These are phyloP conservation scores for Ormosia emarginata DNA, from an alignment of 306 rosid genomes.

Conservation along the genomic window DNA sequence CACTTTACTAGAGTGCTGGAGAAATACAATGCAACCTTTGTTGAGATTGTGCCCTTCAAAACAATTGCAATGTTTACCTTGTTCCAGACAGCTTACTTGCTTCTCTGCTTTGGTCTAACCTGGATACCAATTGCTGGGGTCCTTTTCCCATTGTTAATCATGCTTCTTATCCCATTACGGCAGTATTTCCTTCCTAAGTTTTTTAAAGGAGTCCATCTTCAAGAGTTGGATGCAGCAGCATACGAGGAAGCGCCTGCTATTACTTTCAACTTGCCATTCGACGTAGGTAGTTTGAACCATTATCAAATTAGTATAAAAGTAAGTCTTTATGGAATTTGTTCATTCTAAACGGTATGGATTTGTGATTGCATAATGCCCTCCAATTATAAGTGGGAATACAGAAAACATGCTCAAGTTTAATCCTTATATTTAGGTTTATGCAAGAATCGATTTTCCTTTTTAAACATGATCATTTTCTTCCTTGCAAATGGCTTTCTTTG, in stretches of 20 bases:
- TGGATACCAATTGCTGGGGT: constrained; percentile 98
- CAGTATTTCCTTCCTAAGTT: constrained; percentile 82
- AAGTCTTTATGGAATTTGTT: neutral
- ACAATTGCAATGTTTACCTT: constrained; percentile 70
- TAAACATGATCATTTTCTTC: neutral
- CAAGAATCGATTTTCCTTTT: neutral
- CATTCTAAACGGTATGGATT: neutral
- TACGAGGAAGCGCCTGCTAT: constrained; percentile 85
- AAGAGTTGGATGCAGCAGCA: constrained; percentile 87
- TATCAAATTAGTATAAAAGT: neutral
- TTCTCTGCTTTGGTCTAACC: constrained; percentile 84
- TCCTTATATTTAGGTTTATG: neutral
- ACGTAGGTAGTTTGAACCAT: constrained; percentile 43
- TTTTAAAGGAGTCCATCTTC: constrained; percentile 84
- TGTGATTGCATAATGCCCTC: neutral
- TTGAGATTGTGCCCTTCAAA: constrained; percentile 88
- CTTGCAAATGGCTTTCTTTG: neutral
- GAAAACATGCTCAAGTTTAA: neutral
- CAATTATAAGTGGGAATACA: neutral
- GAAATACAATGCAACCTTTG: constrained; percentile 70
- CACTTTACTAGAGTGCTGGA: constrained; percentile 66
- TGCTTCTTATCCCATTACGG: constrained; percentile 96
- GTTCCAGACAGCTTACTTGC: constrained; percentile 87
- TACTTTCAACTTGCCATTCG: constrained; percentile 72
- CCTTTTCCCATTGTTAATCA: constrained; percentile 88